Percentiles rank a stretch among this genome's conserved stretches.
These are phyloP conservation scores for Neofusicoccum umdonicola DNA, from an alignment of 2,329 filamentous ascomycete genomes.

Conservation along the genomic window DNA sequence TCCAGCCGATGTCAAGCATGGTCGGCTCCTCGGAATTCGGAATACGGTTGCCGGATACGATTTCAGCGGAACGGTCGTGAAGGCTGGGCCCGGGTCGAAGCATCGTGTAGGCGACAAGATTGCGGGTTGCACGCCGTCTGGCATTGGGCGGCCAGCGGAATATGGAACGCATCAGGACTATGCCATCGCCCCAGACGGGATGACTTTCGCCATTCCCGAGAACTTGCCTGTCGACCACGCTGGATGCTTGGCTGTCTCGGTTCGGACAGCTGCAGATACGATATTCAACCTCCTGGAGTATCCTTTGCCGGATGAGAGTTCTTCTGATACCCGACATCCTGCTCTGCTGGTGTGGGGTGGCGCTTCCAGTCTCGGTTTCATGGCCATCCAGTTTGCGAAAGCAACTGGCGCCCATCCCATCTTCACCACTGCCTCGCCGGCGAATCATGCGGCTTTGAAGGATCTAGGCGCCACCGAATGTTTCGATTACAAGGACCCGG, in stretches of 20 bases:
- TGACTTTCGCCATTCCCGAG: constrained; percentile 41
- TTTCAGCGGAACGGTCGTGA: constrained; percentile 15
- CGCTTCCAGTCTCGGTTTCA: constrained; percentile 17
- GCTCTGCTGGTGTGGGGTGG: constrained; percentile 19
- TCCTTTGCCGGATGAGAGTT: constrained; percentile 46
- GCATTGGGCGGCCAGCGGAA: constrained; percentile 45
- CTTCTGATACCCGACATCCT: constrained; percentile 28
- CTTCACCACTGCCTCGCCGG: constrained; percentile 19
- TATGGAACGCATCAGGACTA: constrained; percentile 50
- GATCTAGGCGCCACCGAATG: constrained; percentile 15
- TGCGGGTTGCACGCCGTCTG: constrained; percentile 54
- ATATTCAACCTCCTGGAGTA: constrained; percentile 52
- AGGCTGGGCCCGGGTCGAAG: background rate
- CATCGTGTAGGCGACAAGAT: constrained; percentile 33
- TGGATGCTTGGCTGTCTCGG: constrained; percentile 56
- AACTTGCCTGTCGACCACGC: constrained; percentile 46
- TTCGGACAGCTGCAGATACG: constrained; percentile 59
- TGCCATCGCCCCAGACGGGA: constrained; percentile 51
- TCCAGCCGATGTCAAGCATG: constrained; percentile 18
- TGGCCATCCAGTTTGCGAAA: constrained; percentile 14
- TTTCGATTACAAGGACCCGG: constrained; percentile 18
- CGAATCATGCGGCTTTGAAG: constrained; percentile 11
- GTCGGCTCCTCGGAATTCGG: constrained; percentile 7
- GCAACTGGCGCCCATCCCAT: constrained; percentile 16
- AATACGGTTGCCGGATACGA: constrained; percentile 18